These are phyloP conservation scores for Phoma herbarum DNA, from an alignment of 2,329 filamentous ascomycete species.

Conservation along the genomic window DNA sequence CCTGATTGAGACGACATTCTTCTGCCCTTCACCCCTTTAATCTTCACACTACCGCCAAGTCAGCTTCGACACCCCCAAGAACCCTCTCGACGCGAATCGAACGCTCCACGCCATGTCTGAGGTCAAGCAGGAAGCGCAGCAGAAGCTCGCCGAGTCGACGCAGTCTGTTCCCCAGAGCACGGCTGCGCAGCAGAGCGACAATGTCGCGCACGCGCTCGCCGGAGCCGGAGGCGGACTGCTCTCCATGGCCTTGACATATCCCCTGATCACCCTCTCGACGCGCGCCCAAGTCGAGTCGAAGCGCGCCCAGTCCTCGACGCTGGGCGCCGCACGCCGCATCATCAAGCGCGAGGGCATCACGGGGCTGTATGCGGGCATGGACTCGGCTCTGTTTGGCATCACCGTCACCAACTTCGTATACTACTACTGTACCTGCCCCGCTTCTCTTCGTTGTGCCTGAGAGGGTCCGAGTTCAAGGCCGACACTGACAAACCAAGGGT, in stretches of 20 bases:
- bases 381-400: slow-evolving; percentile 95
- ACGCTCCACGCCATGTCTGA: slow-evolving; percentile 40
- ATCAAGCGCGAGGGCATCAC: slow-evolving; percentile 88
- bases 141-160: slow-evolving; percentile 49
- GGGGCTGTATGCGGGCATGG: slow-evolving; percentile 91
- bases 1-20: slow-evolving; percentile 5
- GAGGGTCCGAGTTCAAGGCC: neutral
- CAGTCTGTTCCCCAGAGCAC: slow-evolving; percentile 62
- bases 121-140: slow-evolving; percentile 41
- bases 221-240: slow-evolving; percentile 92
- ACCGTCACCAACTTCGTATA: slow-evolving; percentile 99
- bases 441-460: neutral
- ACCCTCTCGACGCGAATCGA: slow-evolving; percentile 5
- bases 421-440: slow-evolving; percentile 78
- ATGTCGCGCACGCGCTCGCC: slow-evolving; percentile 93
- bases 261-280: slow-evolving; percentile 95
- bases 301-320: slow-evolving; percentile 84
- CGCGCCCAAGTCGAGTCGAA: slow-evolving; percentile 97
- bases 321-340: slow-evolving; percentile 84
- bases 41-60: neutral
- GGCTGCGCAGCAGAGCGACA: slow-evolving; percentile 86
- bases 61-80: neutral
- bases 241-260: slow-evolving; percentile 95
- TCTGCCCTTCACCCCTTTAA: neutral
- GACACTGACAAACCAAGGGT: slow-evolving; percentile 63